Conservation (phyloP, 352 stramenopile species). For the Blastocystis hominis region DNA sequence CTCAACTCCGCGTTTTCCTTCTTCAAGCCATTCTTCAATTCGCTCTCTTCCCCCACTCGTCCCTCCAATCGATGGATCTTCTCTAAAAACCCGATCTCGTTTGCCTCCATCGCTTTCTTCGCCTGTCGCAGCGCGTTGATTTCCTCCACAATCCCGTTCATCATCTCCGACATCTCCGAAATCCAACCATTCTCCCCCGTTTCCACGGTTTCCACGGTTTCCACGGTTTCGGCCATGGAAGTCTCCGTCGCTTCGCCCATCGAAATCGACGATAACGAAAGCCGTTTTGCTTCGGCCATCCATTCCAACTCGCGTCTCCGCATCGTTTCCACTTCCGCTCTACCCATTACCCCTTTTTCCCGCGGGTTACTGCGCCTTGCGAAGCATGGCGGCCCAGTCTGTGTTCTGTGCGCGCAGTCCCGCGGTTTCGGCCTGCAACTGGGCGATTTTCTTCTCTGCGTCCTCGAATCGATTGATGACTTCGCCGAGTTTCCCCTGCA, state of each 20-base stretch:
- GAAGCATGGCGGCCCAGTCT: not conserved
- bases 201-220: no score
- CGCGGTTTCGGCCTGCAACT: not conserved
- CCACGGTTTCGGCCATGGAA: not conserved
- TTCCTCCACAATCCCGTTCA: not conserved
- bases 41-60: slow-evolving; percentile 25
- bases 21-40: not conserved
- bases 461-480: not conserved
- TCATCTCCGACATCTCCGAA: not conserved
- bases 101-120: not conserved
- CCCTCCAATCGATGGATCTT: slow-evolving; percentile 18
- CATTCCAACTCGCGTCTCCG: not conserved
- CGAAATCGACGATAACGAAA: not conserved
- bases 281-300: not conserved
- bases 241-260: not conserved
- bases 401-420: not conserved
- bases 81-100: not conserved
- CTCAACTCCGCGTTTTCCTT: slow-evolving; percentile 34
- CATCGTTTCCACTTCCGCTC: not conserved
- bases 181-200: not conserved
- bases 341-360: not conserved
- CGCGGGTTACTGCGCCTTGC: not conserved
- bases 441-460: not conserved
- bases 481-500: slow-evolving; percentile 7
- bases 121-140: not conserved